Evolutionary conservation across 2,329 filamentous ascomycete species (phyloP).

Genomic region (Didymella sp.): DNA sequence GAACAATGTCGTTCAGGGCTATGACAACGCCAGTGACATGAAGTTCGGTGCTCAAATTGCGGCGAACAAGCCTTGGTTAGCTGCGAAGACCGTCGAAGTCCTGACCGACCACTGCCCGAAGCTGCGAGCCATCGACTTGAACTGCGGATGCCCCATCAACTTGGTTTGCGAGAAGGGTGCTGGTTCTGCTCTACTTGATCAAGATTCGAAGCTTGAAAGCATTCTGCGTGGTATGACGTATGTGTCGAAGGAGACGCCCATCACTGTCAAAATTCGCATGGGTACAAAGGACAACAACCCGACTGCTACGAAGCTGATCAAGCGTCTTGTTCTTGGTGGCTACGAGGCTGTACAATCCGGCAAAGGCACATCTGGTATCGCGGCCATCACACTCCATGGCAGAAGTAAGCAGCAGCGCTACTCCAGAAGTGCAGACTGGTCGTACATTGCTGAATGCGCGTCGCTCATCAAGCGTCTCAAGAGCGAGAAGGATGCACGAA

Average conservation of each 20-base stretch:
- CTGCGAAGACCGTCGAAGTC: conserved; percentile 85
- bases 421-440: conserved; percentile 90
- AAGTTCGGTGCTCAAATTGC: conserved; percentile 94
- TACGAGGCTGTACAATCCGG: conserved; percentile 70
- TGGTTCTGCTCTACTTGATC: conserved; percentile 90
- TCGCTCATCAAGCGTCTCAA: conserved; percentile 83
- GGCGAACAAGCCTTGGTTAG: conserved; percentile 89
- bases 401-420: conserved; percentile 94
- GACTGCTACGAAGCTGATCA: conserved; percentile 80
- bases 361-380: conserved; percentile 74
- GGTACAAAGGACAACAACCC: conserved; percentile 82
- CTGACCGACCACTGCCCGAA: conserved; percentile 79
- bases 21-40: conserved; percentile 82
- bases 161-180: conserved; percentile 87
- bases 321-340: conserved; percentile 81
- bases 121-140: conserved; percentile 89
- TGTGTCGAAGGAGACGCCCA: conserved; percentile 87
- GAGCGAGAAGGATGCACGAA: conserved; percentile 66
- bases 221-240: conserved; percentile 96
- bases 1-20: conserved; percentile 70
- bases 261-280: conserved; percentile 94
- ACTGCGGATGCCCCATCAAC: conserved; percentile 97
- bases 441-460: conserved; percentile 89
- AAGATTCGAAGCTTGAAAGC: conserved; percentile 85
- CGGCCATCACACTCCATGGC: conserved; percentile 94